Evolutionary conservation across 2,329 filamentous ascomycete genomes (phyloP).

Genomic region (Talaromyces rugulosus): DNA sequence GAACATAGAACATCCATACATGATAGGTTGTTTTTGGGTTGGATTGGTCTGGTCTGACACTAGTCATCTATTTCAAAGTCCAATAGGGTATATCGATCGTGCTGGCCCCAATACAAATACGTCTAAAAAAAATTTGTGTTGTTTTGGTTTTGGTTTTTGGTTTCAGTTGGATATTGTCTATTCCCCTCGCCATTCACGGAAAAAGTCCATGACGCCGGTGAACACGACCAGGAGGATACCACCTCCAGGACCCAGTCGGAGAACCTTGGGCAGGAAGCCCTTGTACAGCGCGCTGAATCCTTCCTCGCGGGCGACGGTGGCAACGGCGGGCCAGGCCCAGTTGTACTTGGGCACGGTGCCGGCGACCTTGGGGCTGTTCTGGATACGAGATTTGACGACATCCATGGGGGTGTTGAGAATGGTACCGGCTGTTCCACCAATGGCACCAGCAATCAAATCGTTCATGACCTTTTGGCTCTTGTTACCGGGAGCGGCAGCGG

Average conservation of each 20-base stretch:
- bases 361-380: conserved; percentile 82
- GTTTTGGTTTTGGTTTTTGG: neutral
- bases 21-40: neutral
- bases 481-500: conserved; percentile 63
- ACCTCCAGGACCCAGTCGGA: conserved; percentile 67
- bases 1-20: neutral
- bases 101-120: neutral
- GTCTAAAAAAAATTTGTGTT: neutral
- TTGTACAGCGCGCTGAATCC: conserved; percentile 92
- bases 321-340: conserved; percentile 89
- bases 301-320: conserved; percentile 86
- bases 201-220: conserved; percentile 66
- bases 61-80: neutral
- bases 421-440: conserved; percentile 88
- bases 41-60: neutral
- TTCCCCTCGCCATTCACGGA: conserved; percentile 63
- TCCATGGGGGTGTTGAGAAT: conserved; percentile 94
- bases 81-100: neutral
- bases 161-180: conserved; percentile 13
- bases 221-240: conserved; percentile 54
- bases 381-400: conserved; percentile 96
- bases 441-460: conserved; percentile 77
- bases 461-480: conserved; percentile 80
- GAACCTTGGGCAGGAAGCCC: conserved; percentile 93
- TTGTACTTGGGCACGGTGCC: conserved; percentile 91